Evolutionary conservation across 305 asterid genomes (phyloP), one percentile per base, ranked within the genome.

Genomic region (Fraxinus angustifolia): DNA sequence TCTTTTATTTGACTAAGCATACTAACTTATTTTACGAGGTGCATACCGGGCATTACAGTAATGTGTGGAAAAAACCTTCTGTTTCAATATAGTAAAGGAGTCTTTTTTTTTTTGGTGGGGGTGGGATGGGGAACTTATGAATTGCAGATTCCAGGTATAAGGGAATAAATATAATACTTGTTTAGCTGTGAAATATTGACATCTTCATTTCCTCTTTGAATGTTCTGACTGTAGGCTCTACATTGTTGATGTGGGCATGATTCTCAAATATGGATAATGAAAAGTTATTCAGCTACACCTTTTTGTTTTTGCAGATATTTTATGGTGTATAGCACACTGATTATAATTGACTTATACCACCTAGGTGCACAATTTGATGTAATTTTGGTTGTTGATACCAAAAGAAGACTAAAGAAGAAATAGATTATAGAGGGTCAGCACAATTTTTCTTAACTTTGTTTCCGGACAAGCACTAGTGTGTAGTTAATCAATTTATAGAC

Each of bases 301-400:
- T 67, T 65, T 26, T 12, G 4, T 17, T 28, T 67, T 67, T 67
- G 73, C 19, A 4, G 35, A 67, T 67, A 28, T 67, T 67, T 62
- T 67, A 11, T 65, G 73, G 11, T 26, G 36, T 67, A 10, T 28
- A 2, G 31, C 71, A 65, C 34, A 28, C 36, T 28, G 73, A 67
- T 67, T 67, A 28, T 28, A 28, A 4, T 67, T 26, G 36, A 26
- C 36, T 4, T 67, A 12, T n/a, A 67, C 35, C 36, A 67, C 19
- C 19, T 67, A 26, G 73, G 73, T 67, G 17, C 16, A 10, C 73
- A 28, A 12, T 11, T 19, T 67, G 2, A 65, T 65, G 35, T 26
- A 65, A 23, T 75, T 78, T 30, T 80, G 11, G 10, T 50, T 75
- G 36, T 80, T 80, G 74, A 65, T 72, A 42, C 2, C 10, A 30